Evolutionary conservation across 208 protist genomes (phyloP).

Genomic region (Leishmania gerbilli): DNA sequence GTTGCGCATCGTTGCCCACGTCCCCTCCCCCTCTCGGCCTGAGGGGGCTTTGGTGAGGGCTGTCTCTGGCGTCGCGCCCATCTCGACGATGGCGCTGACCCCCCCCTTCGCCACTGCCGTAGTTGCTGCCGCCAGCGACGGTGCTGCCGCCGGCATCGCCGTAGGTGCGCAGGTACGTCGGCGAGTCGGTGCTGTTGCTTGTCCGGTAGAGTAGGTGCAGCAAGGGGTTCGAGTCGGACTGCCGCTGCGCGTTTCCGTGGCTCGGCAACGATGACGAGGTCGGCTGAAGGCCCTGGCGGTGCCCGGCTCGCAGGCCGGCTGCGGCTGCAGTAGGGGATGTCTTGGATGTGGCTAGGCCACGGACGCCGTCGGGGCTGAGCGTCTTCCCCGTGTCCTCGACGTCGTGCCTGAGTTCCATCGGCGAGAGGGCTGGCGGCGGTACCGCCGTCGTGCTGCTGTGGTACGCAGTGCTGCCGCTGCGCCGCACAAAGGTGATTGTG

Average conservation of each 20-base stretch:
- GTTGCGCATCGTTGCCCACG: not conserved
- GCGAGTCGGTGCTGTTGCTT: not conserved
- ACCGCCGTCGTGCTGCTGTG: not conserved
- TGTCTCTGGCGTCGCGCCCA: not conserved
- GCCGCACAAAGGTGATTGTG: not conserved
- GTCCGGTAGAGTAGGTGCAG: not conserved
- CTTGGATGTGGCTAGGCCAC: not conserved
- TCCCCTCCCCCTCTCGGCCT: not conserved
- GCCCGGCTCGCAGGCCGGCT: not conserved
- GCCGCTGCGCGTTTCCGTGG: not conserved
- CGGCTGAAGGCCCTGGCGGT: too few species aligned
- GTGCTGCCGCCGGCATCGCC: not conserved
- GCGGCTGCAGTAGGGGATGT: not conserved
- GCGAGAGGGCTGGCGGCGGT: constrained; percentile 1
- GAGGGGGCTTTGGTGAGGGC: not conserved
- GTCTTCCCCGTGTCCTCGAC: not conserved
- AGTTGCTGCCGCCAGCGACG: constrained; percentile 1
- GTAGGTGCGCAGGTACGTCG: not conserved
- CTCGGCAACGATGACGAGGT: not conserved
- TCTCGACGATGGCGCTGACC: not conserved
- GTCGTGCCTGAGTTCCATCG: not conserved
- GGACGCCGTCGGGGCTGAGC: not conserved
- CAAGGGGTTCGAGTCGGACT: not conserved
- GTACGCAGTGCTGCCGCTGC: not conserved
- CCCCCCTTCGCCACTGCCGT: not conserved